These are phyloP conservation scores for Athelia sp. DNA, from an alignment of 1,284 basidiomycete genomes.

Conservation along the genomic window DNA sequence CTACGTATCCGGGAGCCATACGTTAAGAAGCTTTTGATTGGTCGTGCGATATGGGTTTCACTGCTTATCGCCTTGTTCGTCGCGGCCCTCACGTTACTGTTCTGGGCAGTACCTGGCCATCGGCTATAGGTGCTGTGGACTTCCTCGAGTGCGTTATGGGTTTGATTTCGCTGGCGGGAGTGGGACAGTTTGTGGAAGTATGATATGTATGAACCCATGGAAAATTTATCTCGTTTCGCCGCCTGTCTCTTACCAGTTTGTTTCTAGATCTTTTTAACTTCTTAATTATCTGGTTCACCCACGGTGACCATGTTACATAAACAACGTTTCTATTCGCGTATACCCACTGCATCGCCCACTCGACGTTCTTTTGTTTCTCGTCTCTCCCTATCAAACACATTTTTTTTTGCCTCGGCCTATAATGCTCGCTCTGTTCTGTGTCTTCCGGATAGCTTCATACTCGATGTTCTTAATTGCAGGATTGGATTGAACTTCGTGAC, in stretches of 20 bases:
- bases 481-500: too few relatives aligned
- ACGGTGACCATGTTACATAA: too few relatives aligned
- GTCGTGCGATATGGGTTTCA: constrained; percentile 83
- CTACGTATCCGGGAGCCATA: constrained; percentile 89
- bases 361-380: not conserved
- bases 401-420: not conserved
- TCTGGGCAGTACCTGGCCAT: constrained; percentile 91
- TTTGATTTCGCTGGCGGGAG: not conserved
- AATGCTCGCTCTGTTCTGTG: not conserved
- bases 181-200: not conserved
- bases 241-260: not conserved
- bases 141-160: too few relatives aligned
- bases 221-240: not conserved
- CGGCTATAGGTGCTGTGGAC: constrained; percentile 51
- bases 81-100: constrained; percentile 77
- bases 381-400: not conserved
- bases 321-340: not conserved
- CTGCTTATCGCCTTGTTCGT: constrained; percentile 67
- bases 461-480: not conserved
- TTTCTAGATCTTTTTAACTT: not conserved
- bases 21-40: constrained; percentile 83
- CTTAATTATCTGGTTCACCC: not conserved
- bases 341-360: not conserved
- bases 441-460: not conserved
- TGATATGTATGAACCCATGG: not conserved